Conservation (phyloP, 495 filamentous ascomycete genomes). For the Parachaetomium inaequale region DNA sequence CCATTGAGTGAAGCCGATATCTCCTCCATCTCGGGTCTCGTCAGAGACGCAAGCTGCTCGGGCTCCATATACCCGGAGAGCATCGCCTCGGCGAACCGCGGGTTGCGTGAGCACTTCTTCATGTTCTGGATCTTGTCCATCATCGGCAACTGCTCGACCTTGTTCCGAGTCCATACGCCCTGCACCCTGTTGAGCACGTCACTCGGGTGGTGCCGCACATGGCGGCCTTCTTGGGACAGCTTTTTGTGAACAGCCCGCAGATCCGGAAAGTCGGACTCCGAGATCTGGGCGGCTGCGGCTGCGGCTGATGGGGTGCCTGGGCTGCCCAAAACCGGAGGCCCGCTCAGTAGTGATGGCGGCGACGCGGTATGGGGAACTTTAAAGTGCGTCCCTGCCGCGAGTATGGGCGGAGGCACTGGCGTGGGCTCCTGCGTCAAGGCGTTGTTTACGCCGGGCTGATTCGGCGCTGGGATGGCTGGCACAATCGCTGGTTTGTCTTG, state of each 20-base stretch:
- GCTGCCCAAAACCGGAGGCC: neutral
- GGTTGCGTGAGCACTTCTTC: neutral
- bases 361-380: neutral
- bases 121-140: conserved; percentile 25
- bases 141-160: conserved; percentile 12
- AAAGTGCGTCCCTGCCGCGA: conserved; percentile 5
- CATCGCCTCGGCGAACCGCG: conserved; percentile 28
- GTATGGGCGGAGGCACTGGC: neutral
- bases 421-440: neutral
- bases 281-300: neutral
- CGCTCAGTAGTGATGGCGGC: neutral
- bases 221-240: conserved; percentile 5
- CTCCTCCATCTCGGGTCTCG: conserved; percentile 14
- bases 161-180: neutral
- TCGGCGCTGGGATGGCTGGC: neutral
- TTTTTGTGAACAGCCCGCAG: neutral
- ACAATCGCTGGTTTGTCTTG: no score
- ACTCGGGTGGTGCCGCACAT: neutral
- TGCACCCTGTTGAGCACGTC: conserved; percentile 7
- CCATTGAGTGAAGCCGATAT: conserved; percentile 7
- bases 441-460: neutral
- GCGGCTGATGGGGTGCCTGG: neutral
- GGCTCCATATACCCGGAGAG: conserved; percentile 23
- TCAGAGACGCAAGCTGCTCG: conserved; percentile 10
- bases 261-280: neutral